Conservation (phyloP, 257 asterid genomes). For the Oldenlandia corymbosa region DNA sequence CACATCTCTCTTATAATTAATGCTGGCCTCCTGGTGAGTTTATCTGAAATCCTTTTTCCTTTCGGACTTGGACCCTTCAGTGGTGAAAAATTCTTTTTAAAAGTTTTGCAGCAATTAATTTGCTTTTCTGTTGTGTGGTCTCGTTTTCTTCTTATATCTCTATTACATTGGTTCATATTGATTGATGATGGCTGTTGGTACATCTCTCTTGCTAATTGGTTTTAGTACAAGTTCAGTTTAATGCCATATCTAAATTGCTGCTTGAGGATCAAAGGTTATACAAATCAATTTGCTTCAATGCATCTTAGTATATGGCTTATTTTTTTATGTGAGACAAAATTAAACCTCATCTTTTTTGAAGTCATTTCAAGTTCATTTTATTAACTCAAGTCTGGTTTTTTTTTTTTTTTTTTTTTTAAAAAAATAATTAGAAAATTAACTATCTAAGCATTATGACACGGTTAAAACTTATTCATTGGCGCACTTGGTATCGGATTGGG, state of each 20-base stretch:
- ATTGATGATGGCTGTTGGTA: too few species aligned
- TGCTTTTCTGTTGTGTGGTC: neutral
- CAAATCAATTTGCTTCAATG: neutral
- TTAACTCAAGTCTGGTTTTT: too few species aligned
- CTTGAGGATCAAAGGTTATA: neutral
- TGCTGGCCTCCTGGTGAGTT: slow-evolving; percentile 86
- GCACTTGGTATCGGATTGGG: neutral
- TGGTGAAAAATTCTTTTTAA: too few species aligned
- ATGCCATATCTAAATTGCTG: neutral
- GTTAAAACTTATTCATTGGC: neutral
- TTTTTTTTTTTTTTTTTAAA: too few species aligned
- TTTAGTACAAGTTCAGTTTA: neutral
- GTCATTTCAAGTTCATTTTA: neutral
- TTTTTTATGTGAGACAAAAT: neutral
- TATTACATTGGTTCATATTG: neutral
- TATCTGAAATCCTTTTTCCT: slow-evolving; percentile 1
- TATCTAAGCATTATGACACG: neutral
- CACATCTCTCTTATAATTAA: slow-evolving; percentile 72
- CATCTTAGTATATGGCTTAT: neutral
- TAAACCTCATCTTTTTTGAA: neutral
- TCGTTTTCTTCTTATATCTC: neutral
- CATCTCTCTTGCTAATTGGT: neutral
- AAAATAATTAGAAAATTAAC: too few species aligned
- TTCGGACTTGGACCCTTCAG: neutral
- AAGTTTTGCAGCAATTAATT: too few species aligned